Evolutionary conservation across 2,329 filamentous ascomycete species (phyloP).

Genomic region (Cadophora luteo-olivacea): DNA sequence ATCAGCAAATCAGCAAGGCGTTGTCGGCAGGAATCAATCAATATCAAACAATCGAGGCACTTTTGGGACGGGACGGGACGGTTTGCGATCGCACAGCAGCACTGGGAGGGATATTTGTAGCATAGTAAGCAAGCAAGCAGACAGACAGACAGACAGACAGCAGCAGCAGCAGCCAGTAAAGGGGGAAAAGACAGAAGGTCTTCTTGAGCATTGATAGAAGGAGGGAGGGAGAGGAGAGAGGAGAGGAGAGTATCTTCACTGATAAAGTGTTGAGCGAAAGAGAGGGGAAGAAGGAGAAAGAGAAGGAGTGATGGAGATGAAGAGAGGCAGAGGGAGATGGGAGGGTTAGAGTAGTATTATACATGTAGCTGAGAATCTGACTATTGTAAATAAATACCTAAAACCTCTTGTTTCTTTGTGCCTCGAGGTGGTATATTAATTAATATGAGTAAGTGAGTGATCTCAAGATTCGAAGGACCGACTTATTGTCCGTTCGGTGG

Average conservation of each 20-base stretch:
- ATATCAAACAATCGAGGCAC: slow-evolving; percentile 5
- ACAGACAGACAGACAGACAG: background rate
- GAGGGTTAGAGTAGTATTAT: background rate
- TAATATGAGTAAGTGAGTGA: too few relatives aligned
- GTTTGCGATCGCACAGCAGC: background rate
- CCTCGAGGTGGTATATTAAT: too few relatives aligned
- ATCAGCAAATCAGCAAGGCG: slow-evolving; percentile 17
- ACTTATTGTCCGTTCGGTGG: too few relatives aligned
- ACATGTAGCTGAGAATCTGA: slow-evolving; percentile 15
- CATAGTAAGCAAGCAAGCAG: slow-evolving; percentile 16
- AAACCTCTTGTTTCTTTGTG: too few relatives aligned
- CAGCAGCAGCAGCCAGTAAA: background rate
- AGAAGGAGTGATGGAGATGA: too few relatives aligned
- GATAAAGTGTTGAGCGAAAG: background rate
- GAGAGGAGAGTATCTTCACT: slow-evolving; percentile 2
- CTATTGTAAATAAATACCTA: slow-evolving; percentile 16
- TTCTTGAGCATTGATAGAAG: background rate
- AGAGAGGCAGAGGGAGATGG: background rate
- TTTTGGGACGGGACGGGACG: background rate
- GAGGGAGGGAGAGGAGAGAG: background rate
- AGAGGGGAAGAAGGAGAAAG: background rate
- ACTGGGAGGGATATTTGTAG: slow-evolving; percentile 12
- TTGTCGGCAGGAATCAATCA: slow-evolving; percentile 16
- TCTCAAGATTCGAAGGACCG: too few relatives aligned
- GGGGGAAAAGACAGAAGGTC: slow-evolving; percentile 4